A percentile compares a stretch with the other conserved stretches of the same genome.
phyloP scores from a whole-genome alignment of 768 basidiomycete genomes.

The Agaricus sinodeliciosus region DNA sequence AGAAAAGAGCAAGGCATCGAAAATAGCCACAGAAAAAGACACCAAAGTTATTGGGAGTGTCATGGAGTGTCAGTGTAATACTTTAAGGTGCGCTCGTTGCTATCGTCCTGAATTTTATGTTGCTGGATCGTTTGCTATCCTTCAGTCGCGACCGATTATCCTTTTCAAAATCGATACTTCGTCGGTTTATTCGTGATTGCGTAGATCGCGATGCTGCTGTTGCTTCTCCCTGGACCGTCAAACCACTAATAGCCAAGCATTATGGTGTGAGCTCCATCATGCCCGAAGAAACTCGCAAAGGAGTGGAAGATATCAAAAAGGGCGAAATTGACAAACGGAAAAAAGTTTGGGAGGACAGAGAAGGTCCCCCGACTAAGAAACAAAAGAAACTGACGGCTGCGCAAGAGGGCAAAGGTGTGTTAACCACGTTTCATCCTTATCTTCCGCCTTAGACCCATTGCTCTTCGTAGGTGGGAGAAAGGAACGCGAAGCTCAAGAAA shows the following conservation, averaged over 20 bases:
- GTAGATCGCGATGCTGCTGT: conserved; percentile 89
- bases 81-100: conserved; percentile 58
- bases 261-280: conserved; percentile 84
- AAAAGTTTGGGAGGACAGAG: conserved; percentile 86
- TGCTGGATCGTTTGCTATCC: conserved; percentile 5
- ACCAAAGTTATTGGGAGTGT: conserved; percentile 66
- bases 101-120: conserved; percentile 2
- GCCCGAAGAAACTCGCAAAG: conserved; percentile 77
- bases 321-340: conserved; percentile 91
- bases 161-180: conserved; percentile 95
- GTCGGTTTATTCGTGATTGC: conserved; percentile 93
- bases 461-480: conserved; percentile 47
- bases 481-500: conserved; percentile 65
- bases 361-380: conserved; percentile 74
- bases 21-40: conserved; percentile 42
- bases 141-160: conserved; percentile 87
- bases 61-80: conserved; percentile 75
- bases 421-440: conserved; percentile 4
- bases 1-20: conserved; percentile 48
- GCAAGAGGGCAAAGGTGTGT: conserved; percentile 68
- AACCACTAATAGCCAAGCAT: conserved; percentile 72
- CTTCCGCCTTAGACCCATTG: conserved; percentile 13
- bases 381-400: conserved; percentile 72
- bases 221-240: conserved; percentile 95
- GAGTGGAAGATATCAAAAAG: conserved; percentile 75